These are phyloP conservation scores for Ascochyta lentis DNA, from an alignment of 2,329 filamentous ascomycete species.

Conservation along the genomic window DNA sequence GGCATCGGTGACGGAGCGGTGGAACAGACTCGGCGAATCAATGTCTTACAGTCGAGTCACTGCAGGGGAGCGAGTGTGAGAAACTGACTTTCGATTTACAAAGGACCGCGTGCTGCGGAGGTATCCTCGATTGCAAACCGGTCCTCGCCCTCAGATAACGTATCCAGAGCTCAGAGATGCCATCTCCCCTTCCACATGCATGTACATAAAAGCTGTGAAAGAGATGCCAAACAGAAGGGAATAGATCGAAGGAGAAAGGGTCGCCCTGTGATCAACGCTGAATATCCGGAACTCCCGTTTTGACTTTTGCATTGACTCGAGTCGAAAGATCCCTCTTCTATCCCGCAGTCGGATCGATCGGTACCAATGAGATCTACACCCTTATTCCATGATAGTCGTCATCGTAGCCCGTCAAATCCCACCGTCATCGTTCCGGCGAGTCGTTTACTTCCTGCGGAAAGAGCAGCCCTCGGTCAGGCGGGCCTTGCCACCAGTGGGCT, in stretches of 20 bases:
- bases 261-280: slow-evolving; percentile 50
- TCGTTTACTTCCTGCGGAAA: slow-evolving; percentile 98
- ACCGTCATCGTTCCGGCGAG: slow-evolving; percentile 31
- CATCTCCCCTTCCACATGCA: slow-evolving; percentile 53
- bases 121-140: slow-evolving; percentile 56
- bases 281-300: slow-evolving; percentile 55
- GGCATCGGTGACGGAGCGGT: no score
- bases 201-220: slow-evolving; percentile 50
- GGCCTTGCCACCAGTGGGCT: slow-evolving; percentile 99
- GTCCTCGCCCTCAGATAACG: slow-evolving; percentile 49
- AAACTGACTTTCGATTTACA: slow-evolving; percentile 50
- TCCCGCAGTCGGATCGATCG: slow-evolving; percentile 51
- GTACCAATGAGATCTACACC: slow-evolving; percentile 51
- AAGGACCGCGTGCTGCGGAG: slow-evolving; percentile 53
- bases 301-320: slow-evolving; percentile 51
- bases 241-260: slow-evolving; percentile 47
- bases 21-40: no score
- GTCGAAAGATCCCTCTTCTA: slow-evolving; percentile 54
- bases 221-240: slow-evolving; percentile 50
- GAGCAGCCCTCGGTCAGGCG: slow-evolving; percentile 99
- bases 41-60: background rate
- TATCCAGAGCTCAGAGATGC: slow-evolving; percentile 50
- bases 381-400: slow-evolving; percentile 48
- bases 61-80: slow-evolving; percentile 34
- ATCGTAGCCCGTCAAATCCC: slow-evolving; percentile 47